Evolutionary conservation across 768 basidiomycete genomes (phyloP).

Genomic region (Chalciporus piperatus): DNA sequence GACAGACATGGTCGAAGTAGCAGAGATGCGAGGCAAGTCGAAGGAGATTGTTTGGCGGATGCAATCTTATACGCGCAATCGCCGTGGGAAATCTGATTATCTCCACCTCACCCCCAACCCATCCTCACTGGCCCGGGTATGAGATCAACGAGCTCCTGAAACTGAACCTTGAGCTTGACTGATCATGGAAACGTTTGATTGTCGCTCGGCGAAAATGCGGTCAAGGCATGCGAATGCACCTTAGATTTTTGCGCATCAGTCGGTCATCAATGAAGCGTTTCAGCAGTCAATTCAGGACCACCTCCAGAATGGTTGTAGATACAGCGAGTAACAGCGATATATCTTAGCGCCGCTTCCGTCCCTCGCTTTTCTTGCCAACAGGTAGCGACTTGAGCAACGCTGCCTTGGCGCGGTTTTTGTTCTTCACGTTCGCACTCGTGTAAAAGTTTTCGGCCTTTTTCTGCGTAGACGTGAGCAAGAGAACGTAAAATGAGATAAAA

Average conservation of each 20-base stretch:
- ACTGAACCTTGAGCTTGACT: too few relatives aligned
- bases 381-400: conserved; percentile 56
- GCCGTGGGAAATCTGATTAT: conserved; percentile 40
- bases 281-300: not conserved
- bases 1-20: conserved; percentile 74
- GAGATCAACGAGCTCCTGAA: conserved; percentile 8
- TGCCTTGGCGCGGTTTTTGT: conserved; percentile 71
- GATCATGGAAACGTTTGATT: not conserved
- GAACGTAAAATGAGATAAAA: not conserved
- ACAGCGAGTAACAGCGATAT: conserved; percentile 15
- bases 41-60: not conserved
- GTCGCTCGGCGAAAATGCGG: conserved; percentile 8
- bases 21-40: conserved; percentile 12
- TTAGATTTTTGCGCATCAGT: conserved; percentile 14
- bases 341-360: conserved; percentile 36
- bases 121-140: too few relatives aligned
- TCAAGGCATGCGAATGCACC: not conserved
- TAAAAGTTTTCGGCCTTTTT: conserved; percentile 91
- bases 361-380: conserved; percentile 47
- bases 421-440: conserved; percentile 80
- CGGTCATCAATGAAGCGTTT: conserved; percentile 1
- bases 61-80: conserved; percentile 22
- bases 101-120: conserved; percentile 12
- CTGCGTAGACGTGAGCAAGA: conserved; percentile 38
- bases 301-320: conserved; percentile 5